Percentiles rank a stretch among this genome's conserved stretches.
phyloP scores from a whole-genome alignment of 371 early-diverging fungal genomes.

The Lichtheimia corymbifera region DNA sequence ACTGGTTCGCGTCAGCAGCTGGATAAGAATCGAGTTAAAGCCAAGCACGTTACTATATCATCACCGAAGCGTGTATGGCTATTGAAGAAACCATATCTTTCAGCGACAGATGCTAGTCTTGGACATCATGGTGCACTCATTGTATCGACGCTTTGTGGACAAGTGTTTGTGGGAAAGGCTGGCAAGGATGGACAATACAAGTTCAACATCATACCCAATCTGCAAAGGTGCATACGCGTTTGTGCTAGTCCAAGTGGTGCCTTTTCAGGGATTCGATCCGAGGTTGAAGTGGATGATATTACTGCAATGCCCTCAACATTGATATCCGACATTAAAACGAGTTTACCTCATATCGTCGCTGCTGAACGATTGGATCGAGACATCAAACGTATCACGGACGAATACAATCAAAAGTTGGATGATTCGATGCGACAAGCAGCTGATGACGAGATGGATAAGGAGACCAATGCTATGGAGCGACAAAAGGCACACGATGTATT shows the following conservation, averaged over 20 bases:
- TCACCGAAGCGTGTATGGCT: slow-evolving; percentile 53
- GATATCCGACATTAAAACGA: slow-evolving; percentile 28
- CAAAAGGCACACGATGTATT: neutral
- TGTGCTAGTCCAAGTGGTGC: slow-evolving; percentile 60
- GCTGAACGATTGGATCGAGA: slow-evolving; percentile 1
- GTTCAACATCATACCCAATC: slow-evolving; percentile 40
- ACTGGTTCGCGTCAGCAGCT: neutral
- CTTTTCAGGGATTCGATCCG: slow-evolving; percentile 61
- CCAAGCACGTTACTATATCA: neutral
- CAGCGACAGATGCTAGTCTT: slow-evolving; percentile 44
- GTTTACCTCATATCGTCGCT: slow-evolving; percentile 36
- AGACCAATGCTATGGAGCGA: neutral
- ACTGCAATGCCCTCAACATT: slow-evolving; percentile 27
- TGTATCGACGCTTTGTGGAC: slow-evolving; percentile 50
- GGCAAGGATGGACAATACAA: slow-evolving; percentile 22
- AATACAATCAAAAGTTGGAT: neutral
- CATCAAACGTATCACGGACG: slow-evolving; percentile 5
- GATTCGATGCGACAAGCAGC: neutral
- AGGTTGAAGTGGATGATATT: slow-evolving; percentile 13
- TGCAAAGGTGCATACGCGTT: slow-evolving; percentile 56
- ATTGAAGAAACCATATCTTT: slow-evolving; percentile 32
- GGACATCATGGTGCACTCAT: slow-evolving; percentile 58
- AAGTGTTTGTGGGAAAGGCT: slow-evolving; percentile 51
- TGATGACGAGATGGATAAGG: neutral
- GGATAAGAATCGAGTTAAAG: slow-evolving; percentile 1